Evolutionary conservation across 2,329 filamentous ascomycete species (phyloP), one percentile per base, ranked within the genome.

Genomic region (Alternaria rosae): DNA sequence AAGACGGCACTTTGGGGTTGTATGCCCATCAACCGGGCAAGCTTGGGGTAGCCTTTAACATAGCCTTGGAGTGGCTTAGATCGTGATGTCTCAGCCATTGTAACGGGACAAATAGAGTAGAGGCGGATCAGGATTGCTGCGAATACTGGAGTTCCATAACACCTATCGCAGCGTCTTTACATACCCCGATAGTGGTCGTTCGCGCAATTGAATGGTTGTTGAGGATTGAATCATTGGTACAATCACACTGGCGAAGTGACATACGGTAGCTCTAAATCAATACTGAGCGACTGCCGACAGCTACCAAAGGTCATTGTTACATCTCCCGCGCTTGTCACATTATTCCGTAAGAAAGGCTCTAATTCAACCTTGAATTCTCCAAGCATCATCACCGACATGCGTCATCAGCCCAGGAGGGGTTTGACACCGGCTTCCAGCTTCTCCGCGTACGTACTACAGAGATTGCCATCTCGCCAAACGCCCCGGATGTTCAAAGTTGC

Each of bases 401-500:
- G 15, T 38, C 2, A 45, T 54, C 30, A 47, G 7, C 43, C 17
- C 43, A 32, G 20, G 7, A 48, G 17, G 8, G 43, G 42, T 17
- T 48, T 7, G 11, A 32, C 32, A 23, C 15, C 42, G n/a, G 35
- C 20, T 23, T 60, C 66, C 52, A 74, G 13, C 17, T 66, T 70
- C 15, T 57, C 57, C 25, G 62, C 61, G 67, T 78, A 73, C 10
- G 62, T 62, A 54, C 65, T 70, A 23, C 73, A 76, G n/a, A 73
- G 23, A 6, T 57, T 68, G 1, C 82, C 81, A 28, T 78, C 75
- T n/a, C 80, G 73, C 82, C 82, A 83, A 1, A 83, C 81, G 1
- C 77, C 80, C n/a, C 78, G 73, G 21, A 83, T 70, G 56, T 82
- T 77, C 56, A 82, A 61, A 4, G 78, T 81, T 44, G 72, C 68